phyloP scores from a whole-genome alignment of 1,139 yeast species.

The Geotrichum fermentans region DNA sequence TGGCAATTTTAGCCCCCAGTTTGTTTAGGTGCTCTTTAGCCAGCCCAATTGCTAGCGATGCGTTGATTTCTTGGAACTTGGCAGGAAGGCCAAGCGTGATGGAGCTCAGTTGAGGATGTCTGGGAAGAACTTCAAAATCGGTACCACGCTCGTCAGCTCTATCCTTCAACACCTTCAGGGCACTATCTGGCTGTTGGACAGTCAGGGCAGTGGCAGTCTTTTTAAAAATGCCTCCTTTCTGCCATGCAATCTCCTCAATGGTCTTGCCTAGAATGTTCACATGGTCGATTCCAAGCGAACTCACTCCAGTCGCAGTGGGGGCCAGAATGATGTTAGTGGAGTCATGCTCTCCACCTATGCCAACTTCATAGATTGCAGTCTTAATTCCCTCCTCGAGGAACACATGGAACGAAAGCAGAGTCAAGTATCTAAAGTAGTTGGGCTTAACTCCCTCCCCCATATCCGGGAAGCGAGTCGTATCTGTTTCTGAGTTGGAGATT shows the following conservation, averaged over 20 bases:
- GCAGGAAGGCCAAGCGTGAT: constrained; percentile 77
- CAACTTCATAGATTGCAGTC: constrained; percentile 93
- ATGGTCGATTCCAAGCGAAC: constrained; percentile 90
- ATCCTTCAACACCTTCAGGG: constrained; percentile 43
- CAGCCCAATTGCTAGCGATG: constrained; percentile 79
- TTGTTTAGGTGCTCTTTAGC: constrained; percentile 57
- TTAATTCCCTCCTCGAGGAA: constrained; percentile 83
- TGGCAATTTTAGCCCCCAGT: constrained; percentile 40
- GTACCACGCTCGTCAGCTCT: constrained; percentile 64
- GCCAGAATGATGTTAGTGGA: constrained; percentile 79
- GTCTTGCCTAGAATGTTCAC: constrained; percentile 84
- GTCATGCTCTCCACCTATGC: constrained; percentile 96
- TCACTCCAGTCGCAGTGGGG: constrained; percentile 83
- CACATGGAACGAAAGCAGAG: constrained; percentile 84
- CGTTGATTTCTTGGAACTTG: constrained; percentile 77
- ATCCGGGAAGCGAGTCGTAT: constrained; percentile 59
- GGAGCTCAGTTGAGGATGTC: constrained; percentile 32
- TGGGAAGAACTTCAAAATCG: constrained; percentile 48
- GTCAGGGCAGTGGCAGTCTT: constrained; percentile 59
- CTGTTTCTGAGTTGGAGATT: constrained; percentile 56
- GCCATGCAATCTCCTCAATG: constrained; percentile 88
- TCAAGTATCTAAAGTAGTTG: constrained; percentile 86
- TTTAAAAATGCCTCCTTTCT: constrained; percentile 92
- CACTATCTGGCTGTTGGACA: constrained; percentile 56
- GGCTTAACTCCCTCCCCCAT: constrained; percentile 75